Conservation (phyloP, 257 asterid species). For the Handroanthus guayacan region DNA sequence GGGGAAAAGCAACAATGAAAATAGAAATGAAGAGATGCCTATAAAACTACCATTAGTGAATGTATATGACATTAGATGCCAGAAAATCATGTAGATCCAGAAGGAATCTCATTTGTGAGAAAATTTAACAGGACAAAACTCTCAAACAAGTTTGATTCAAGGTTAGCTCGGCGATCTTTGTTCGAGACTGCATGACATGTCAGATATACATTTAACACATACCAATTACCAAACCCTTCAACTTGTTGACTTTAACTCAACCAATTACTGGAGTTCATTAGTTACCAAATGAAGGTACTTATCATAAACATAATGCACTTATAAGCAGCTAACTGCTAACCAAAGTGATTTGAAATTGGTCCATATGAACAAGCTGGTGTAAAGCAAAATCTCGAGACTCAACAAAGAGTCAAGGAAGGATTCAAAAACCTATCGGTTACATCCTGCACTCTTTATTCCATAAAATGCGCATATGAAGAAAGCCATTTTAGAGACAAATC, state of each 20-base stretch:
- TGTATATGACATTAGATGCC: neutral
- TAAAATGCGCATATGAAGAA: neutral
- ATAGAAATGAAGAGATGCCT: neutral
- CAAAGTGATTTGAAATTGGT: neutral
- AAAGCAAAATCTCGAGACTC: neutral
- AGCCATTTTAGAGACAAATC: neutral
- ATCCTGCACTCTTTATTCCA: neutral
- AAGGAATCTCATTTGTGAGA: neutral
- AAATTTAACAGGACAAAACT: neutral
- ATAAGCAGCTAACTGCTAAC: neutral
- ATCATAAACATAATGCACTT: neutral
- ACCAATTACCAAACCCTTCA: constrained; percentile 13
- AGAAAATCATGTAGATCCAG: neutral
- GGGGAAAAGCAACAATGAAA: neutral
- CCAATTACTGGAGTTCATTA: neutral
- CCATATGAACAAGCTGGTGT: neutral
- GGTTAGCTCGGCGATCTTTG: neutral
- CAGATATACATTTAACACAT: constrained; percentile 6
- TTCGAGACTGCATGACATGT: constrained; percentile 6
- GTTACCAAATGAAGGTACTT: neutral
- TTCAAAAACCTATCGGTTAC: neutral
- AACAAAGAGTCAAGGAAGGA: constrained; percentile 21
- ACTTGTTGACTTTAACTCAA: neutral
- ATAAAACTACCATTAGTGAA: neutral
- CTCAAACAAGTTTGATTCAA: neutral